Percentiles rank a stretch among this genome's conserved stretches.
These are phyloP conservation scores for Camillea tinctor DNA, from an alignment of 2,329 filamentous ascomycete genomes.

Conservation along the genomic window DNA sequence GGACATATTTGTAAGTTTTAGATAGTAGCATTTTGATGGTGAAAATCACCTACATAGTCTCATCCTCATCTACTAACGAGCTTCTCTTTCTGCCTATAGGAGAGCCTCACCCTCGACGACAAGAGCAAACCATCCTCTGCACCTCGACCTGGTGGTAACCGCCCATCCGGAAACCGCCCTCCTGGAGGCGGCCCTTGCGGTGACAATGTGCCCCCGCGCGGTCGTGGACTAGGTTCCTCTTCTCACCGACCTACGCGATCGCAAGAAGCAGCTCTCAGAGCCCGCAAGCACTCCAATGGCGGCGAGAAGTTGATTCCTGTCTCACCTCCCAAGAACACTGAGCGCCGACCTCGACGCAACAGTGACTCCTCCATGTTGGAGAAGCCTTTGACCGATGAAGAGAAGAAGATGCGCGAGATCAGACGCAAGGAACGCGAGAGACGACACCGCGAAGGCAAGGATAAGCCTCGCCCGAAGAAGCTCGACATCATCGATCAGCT, in stretches of 20 bases:
- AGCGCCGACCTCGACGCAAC: slow-evolving; percentile 65
- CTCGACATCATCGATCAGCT: slow-evolving; percentile 95
- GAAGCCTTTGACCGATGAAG: slow-evolving; percentile 59
- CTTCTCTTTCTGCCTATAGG: slow-evolving; percentile 1
- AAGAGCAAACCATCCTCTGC: slow-evolving; percentile 31
- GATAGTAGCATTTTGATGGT: too few relatives aligned
- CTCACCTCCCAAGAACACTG: slow-evolving; percentile 40
- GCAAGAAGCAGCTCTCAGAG: slow-evolving; percentile 62
- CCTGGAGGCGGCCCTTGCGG: slow-evolving; percentile 40
- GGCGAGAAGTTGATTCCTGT: slow-evolving; percentile 33
- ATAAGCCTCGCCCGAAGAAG: slow-evolving; percentile 46
- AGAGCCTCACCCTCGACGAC: slow-evolving; percentile 60
- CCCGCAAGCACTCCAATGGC: slow-evolving; percentile 42
- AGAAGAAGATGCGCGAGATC: slow-evolving; percentile 49
- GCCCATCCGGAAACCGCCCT: slow-evolving; percentile 38
- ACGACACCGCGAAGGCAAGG: slow-evolving; percentile 53
- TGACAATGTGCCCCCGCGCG: slow-evolving; percentile 50
- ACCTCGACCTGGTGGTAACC: slow-evolving; percentile 28
- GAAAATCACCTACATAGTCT: too few relatives aligned
- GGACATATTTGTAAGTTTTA: slow-evolving; percentile 71
- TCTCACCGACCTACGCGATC: slow-evolving; percentile 63
- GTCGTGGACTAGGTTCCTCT: slow-evolving; percentile 42
- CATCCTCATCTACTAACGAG: too few relatives aligned
- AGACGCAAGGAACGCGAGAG: slow-evolving; percentile 53
- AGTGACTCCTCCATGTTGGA: slow-evolving; percentile 75